A percentile compares a stretch with the other conserved stretches of the same genome.
Evolutionary conservation across 1,284 basidiomycete species (phyloP).

Genomic region (Moesziomyces globuligerus): DNA sequence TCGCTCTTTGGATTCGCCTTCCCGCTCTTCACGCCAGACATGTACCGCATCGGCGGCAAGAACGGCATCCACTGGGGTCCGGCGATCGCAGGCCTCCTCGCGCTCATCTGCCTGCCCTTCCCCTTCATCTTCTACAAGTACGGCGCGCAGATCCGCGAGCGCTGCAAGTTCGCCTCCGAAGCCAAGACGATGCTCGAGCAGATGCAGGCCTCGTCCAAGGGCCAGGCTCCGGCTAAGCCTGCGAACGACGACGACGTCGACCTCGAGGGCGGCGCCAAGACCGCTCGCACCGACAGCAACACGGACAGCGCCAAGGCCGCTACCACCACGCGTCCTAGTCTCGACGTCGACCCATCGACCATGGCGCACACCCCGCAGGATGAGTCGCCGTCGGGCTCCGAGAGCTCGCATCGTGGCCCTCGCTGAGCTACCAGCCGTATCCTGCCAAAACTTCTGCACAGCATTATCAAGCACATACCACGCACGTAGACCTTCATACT

Average conservation of each 20-base stretch:
- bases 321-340: neutral
- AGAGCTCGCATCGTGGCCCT: neutral
- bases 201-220: constrained; percentile 25
- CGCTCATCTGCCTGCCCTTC: constrained; percentile 76
- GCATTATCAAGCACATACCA: neutral
- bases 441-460: neutral
- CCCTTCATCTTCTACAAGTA: constrained; percentile 71
- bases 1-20: constrained; percentile 74
- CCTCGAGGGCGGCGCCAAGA: constrained; percentile 12
- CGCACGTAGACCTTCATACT: neutral
- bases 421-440: neutral
- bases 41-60: constrained; percentile 69
- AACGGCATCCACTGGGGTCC: constrained; percentile 81
- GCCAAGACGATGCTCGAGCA: constrained; percentile 35
- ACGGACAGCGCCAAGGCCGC: constrained; percentile 5
- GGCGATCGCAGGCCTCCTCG: constrained; percentile 77
- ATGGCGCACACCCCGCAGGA: neutral
- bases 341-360: neutral
- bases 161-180: constrained; percentile 67
- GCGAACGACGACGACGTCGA: constrained; percentile 15
- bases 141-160: constrained; percentile 69
- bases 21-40: constrained; percentile 71
- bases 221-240: neutral
- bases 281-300: constrained; percentile 11
- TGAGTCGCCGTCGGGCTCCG: constrained; percentile 4